Conservation (phyloP, 2,329 filamentous ascomycete species). For the Microdochium nivale region DNA sequence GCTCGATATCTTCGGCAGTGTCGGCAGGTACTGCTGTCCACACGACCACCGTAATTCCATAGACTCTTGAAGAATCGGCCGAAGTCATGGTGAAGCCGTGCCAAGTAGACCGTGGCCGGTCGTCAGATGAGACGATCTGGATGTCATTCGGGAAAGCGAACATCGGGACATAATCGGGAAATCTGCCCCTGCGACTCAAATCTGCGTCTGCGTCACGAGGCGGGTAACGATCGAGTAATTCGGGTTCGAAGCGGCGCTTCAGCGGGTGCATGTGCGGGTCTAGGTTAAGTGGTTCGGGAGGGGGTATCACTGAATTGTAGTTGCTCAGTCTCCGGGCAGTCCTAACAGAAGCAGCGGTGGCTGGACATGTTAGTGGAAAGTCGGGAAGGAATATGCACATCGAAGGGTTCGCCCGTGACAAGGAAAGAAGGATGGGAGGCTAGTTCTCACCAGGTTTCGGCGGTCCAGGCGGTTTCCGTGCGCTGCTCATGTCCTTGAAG, state of each 20-base stretch:
- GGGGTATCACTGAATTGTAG: slow-evolving; percentile 96
- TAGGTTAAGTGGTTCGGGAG: slow-evolving; percentile 80
- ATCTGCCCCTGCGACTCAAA: slow-evolving; percentile 67
- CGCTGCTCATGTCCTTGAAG: slow-evolving; percentile 89
- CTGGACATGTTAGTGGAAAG: slow-evolving; percentile 10
- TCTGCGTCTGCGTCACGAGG: slow-evolving; percentile 77
- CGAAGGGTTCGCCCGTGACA: background rate
- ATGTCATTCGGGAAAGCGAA: slow-evolving; percentile 99
- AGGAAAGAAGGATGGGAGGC: slow-evolving; percentile 3
- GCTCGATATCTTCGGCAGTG: slow-evolving; percentile 76
- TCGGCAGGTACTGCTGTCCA: slow-evolving; percentile 82
- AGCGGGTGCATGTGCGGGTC: slow-evolving; percentile 93
- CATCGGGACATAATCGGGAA: slow-evolving; percentile 98
- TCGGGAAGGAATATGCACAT: slow-evolving; percentile 6
- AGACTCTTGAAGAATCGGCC: slow-evolving; percentile 82
- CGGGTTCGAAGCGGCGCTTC: slow-evolving; percentile 88
- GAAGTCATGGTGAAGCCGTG: slow-evolving; percentile 98
- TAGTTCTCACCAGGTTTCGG: slow-evolving; percentile 61
- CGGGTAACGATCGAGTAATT: slow-evolving; percentile 90
- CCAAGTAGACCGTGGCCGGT: slow-evolving; percentile 92
- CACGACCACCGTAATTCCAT: slow-evolving; percentile 83
- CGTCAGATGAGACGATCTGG: slow-evolving; percentile 90
- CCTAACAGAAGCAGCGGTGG: slow-evolving; percentile 47
- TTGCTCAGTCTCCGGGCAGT: slow-evolving; percentile 87
- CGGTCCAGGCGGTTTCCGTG: slow-evolving; percentile 74